Evolutionary conservation across 345 rosid genomes (phyloP), one percentile per base, ranked within the genome.

Genomic region (Murraya koenigii): DNA sequence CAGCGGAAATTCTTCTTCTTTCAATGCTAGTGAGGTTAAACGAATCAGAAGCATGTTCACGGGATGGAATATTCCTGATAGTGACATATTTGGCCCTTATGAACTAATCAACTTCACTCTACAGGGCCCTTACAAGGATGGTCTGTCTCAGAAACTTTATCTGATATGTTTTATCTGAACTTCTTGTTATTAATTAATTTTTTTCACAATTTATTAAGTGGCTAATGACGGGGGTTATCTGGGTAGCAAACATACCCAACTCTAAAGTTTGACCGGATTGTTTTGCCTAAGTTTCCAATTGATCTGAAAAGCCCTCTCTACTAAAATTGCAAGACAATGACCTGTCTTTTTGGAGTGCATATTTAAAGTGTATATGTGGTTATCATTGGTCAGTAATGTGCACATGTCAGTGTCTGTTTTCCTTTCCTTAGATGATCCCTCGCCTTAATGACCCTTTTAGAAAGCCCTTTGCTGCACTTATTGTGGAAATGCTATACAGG

Each of bases 1-100:
- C 28, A 28, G 10, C 62, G 81, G 71, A 71, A 81, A 65, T 71
- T 36, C 93, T 65, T 56, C 75, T 87, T 15, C 30, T 66, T 96
- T 96, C 82, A 87, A 94, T 79, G 41, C 0, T 28, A 93, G 89
- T 36, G 99, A 96, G 87, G 81, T 89, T 77, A 80, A 10, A 23
- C 86, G 99, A 47, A 87, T 96, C 80, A 73, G 79, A 67, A 25
- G 56, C 67, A 83, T 83, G 88, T 94, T 93, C 87, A 91, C 97
- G 14, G 92, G 89, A 64, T 96, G 99, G 99, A 69, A 4, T 26
- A 90, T 96, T 76, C 80, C 49, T 30, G 94, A 90, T 66, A 88
- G 82, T 61, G 94, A 90, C 1, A 25, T 91, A 72, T 96, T 90
- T 84, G 99, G 99, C 54, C 98, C 99, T 33, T 96, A 94, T 61